Evolutionary conservation across 2,329 filamentous ascomycete genomes (phyloP).

Genomic region (Phyllosticta ampelicida): DNA sequence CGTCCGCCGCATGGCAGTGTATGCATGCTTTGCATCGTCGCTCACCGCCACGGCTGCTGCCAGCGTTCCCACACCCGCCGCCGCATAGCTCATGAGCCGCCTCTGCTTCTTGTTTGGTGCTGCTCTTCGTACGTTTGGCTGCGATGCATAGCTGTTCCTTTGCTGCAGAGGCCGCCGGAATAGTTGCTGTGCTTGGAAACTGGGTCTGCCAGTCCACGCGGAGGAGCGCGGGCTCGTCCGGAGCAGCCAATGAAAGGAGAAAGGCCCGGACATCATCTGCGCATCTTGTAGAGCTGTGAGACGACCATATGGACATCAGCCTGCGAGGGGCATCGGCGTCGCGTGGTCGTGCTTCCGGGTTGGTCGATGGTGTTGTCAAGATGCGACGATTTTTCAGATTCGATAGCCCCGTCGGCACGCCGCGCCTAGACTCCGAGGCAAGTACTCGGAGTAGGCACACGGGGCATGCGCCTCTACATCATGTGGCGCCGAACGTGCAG

Average conservation of each 20-base stretch:
- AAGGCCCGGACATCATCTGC: slow-evolving; percentile 22
- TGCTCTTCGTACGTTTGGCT: slow-evolving; percentile 4
- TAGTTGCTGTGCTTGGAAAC: slow-evolving; percentile 18
- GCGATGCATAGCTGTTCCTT: slow-evolving; percentile 16
- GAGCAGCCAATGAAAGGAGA: slow-evolving; percentile 18
- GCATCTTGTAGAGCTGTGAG: slow-evolving; percentile 13
- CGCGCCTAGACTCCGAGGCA: slow-evolving; percentile 5
- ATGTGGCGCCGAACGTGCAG: background rate
- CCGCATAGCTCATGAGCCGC: slow-evolving; percentile 19
- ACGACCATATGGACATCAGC: background rate
- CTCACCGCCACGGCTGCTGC: slow-evolving; percentile 40
- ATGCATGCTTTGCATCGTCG: slow-evolving; percentile 64
- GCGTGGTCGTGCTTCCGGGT: slow-evolving; percentile 1
- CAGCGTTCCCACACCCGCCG: slow-evolving; percentile 23
- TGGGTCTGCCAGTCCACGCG: slow-evolving; percentile 28
- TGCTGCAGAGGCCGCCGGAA: slow-evolving; percentile 13
- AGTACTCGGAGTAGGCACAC: background rate
- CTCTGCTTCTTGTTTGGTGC: slow-evolving; percentile 19
- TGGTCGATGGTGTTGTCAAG: background rate
- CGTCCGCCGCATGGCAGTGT: slow-evolving; percentile 64
- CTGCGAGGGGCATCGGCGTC: background rate
- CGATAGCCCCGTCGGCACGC: background rate
- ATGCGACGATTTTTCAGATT: slow-evolving; percentile 10
- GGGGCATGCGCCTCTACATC: background rate
- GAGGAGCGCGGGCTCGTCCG: slow-evolving; percentile 18